Evolutionary conservation across 495 filamentous ascomycete genomes (phyloP), one percentile per base, ranked within the genome.

Genomic region (Penicillium atrosanguineum): DNA sequence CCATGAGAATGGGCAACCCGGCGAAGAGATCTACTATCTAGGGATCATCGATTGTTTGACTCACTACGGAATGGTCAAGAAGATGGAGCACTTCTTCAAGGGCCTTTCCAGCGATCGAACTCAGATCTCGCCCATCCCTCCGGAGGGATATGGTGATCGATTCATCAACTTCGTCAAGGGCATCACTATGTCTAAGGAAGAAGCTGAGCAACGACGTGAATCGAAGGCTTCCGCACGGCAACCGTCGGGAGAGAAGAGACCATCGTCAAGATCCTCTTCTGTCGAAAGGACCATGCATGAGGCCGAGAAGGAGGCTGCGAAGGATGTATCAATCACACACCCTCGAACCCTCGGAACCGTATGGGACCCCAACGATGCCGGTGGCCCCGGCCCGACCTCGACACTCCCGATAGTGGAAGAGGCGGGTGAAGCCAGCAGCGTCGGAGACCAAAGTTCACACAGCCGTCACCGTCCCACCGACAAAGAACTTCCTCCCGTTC

Each of bases 1-100:
- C 7, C 92, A 95, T 63, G 91, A 97, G 69, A 86, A 94, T 71
- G 86, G 94, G 55, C 70, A 77, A 23, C 83, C 88, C 7, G 92
- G 85, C 1, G 91, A 96, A 50, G 90, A 95, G 71, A 91, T 99
- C 29, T 99, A 97, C 62, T 99, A 97, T 65, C 81, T 99, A 7
- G 94, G 94, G 11, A 94, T 99, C 56, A 97, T 97, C 65, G 95
- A 97, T 69, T 97, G 93, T 67, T 72, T 99, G 64, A 99, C 94
- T 37, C 90, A 96, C 71, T 96, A 96, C 65, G 89, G 87, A 48
- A 84, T 88, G 43, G 77, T 93, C 66, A 98, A 97, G 70, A 88
- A 89, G 53, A 75, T 89, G 11, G 92, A 97, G 69, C 82, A 95
- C 68, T 92, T 96, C 70, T 89, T 90, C 85, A 96, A 97, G 72